Conservation (phyloP, 2,329 filamentous ascomycete genomes). For the Rhynchosporium agropyri region DNA sequence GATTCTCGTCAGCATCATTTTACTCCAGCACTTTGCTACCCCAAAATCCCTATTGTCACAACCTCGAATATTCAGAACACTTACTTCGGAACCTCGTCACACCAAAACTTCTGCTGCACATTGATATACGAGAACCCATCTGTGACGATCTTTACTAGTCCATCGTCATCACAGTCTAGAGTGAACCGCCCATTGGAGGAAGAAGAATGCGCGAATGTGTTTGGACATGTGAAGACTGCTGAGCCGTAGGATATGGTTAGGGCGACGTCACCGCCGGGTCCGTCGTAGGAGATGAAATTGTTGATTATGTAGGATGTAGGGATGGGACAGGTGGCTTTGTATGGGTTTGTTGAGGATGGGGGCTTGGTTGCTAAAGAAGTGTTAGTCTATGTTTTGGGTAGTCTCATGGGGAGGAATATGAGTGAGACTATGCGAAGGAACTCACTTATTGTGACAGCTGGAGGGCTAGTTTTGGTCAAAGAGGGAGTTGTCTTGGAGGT, state of each 20-base stretch:
- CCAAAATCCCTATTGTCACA: background rate
- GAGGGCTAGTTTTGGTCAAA: background rate
- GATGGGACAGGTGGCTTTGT: slow-evolving; percentile 8
- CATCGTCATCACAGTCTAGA: slow-evolving; percentile 12
- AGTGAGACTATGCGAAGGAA: background rate
- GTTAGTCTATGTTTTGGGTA: background rate
- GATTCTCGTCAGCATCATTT: background rate
- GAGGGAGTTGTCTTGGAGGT: background rate
- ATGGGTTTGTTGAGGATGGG: slow-evolving; percentile 10
- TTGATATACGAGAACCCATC: slow-evolving; percentile 14
- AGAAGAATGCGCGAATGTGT: background rate
- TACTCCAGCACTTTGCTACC: background rate
- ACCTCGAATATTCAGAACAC: background rate
- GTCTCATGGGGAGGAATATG: too few species aligned
- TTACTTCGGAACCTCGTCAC: background rate
- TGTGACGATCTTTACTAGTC: slow-evolving; percentile 1
- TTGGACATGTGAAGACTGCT: slow-evolving; percentile 10
- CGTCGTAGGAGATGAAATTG: slow-evolving; percentile 16
- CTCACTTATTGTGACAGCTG: background rate
- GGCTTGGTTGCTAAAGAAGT: slow-evolving; percentile 2
- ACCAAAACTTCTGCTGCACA: slow-evolving; percentile 11
- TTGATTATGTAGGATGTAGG: slow-evolving; percentile 15
- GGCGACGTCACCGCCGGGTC: slow-evolving; percentile 14
- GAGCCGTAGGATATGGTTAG: slow-evolving; percentile 12
- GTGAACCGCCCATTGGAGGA: slow-evolving; percentile 8